Base-by-base conservation (phyloP, 1,284 basidiomycete species). In the Ceraceosorus guamensis region DNA sequence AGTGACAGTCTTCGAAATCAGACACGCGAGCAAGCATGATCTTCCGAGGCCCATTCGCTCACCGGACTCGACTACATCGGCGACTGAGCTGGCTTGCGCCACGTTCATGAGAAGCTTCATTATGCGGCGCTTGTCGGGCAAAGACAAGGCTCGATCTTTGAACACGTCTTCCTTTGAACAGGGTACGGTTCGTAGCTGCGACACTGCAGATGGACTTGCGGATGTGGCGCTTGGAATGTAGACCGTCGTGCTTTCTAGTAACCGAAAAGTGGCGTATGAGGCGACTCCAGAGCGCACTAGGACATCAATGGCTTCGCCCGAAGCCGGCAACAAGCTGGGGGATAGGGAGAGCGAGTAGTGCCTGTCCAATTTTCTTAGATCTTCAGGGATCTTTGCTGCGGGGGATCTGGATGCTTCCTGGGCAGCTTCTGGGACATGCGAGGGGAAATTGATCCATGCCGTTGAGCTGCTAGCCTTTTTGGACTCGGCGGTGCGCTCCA, bases 141-240 rank as follows among this genome's bases (percentile, higher is more conserved):
- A 80, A 3, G 81, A 82, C 11, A 96, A 82, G 4, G 80, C 80
- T 71, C 85, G 85, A 77, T 84, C 86, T 78, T 88, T 91, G 82
- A 98, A 96, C 24, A 98, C 83, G 60, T 91, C 88, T 76, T 93
- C 91, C 76, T 96, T 97, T 78, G 84, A 88, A 32, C 86, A 85
- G 0, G 93, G 93, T 0, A 97, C 92, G 14, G n/a, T 51, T 10
- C 35, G 16, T 6, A 51, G 47, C 55, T 1, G 61, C 62, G 35
- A 59, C 60, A 2, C 14, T 24, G 47, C 8, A 6, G 18, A n/a
- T 14, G 44, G 44, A 5, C n/a, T 5, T 32, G 18, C 18, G 24
- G 5, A 31, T 31, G 10, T 16, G 5, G n/a, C 11, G 3, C 35
- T 4, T 13, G n/a, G 32, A 11, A 50, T 14, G 31, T 49, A 66